Evolutionary conservation across 2,329 filamentous ascomycete species (phyloP).

Genomic region (Pyricularia sp.): DNA sequence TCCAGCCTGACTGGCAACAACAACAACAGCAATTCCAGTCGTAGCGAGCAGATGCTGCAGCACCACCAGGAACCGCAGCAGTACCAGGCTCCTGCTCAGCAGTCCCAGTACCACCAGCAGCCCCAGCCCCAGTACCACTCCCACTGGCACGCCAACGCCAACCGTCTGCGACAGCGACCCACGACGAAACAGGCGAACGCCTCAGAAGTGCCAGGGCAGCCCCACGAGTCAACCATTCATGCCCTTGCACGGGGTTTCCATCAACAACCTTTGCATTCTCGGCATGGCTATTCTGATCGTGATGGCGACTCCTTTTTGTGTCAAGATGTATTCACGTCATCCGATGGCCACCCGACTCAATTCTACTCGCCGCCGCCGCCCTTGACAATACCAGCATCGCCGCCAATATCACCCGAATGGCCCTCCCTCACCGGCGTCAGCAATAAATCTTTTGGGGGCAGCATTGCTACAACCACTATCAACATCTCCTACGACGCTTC

Average conservation of each 20-base stretch:
- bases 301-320: neutral
- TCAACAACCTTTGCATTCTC: neutral
- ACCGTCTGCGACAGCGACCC: conserved; percentile 16
- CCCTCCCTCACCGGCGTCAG: neutral
- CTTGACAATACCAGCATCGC: conserved; percentile 3
- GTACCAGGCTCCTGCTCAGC: neutral
- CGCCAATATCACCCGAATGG: conserved; percentile 1
- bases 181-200: conserved; percentile 19
- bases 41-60: neutral
- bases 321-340: neutral
- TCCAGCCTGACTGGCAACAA: neutral
- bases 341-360: neutral
- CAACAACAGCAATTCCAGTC: no score
- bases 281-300: neutral
- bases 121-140: conserved; percentile 1
- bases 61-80: neutral
- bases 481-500: neutral
- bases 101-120: neutral
- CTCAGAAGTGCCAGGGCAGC: conserved; percentile 10
- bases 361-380: conserved; percentile 10
- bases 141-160: conserved; percentile 12
- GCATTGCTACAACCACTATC: neutral
- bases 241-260: neutral
- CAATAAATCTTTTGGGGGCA: neutral
- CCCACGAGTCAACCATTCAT: neutral